Percentiles rank a stretch among this genome's conserved stretches.
These are phyloP conservation scores for Sherardia arvensis DNA, from an alignment of 257 asterid genomes.

Conservation along the genomic window DNA sequence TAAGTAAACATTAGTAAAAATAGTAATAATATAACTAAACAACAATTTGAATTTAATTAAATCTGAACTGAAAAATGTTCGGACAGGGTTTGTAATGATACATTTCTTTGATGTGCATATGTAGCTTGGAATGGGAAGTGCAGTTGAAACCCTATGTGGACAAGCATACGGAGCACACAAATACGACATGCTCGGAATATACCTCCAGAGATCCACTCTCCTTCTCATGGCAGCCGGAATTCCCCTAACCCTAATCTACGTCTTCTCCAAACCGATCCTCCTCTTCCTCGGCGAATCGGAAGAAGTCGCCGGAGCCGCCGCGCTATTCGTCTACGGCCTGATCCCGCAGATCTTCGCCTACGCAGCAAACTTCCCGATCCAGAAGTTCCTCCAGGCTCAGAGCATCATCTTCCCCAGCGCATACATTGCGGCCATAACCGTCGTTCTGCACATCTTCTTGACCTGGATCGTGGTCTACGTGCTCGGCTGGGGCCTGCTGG, in stretches of 20 bases:
- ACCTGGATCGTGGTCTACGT: conserved; percentile 17
- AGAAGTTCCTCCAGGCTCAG: conserved; percentile 21
- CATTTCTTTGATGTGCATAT: too few species aligned
- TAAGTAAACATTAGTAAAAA: too few species aligned
- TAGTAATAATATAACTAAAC: too few species aligned
- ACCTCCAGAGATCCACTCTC: conserved; percentile 17
- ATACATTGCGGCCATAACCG: conserved; percentile 7
- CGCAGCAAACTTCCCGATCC: conserved; percentile 18
- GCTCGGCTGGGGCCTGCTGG: conserved; percentile 15
- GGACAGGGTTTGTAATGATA: too few species aligned
- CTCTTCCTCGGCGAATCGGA: conserved; percentile 14
- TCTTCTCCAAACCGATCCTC: conserved; percentile 10
- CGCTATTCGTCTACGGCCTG: conserved; percentile 15
- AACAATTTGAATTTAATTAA: too few species aligned
- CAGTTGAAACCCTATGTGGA: conserved; percentile 20
- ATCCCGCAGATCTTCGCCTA: conserved; percentile 23
- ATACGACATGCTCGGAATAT: conserved; percentile 15
- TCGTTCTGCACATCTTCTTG: conserved; percentile 1
- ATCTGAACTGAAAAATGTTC: too few species aligned
- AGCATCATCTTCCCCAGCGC: conserved; percentile 17
- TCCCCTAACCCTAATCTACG: conserved; percentile 9
- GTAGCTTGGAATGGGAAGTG: conserved; percentile 24
- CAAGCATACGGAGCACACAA: conserved; percentile 22
- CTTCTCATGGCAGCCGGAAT: conserved; percentile 14
- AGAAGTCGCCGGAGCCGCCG: conserved; percentile 10